Evolutionary conservation across 257 asterid genomes (phyloP), one percentile per base, ranked within the genome.

Genomic region (Nicotiana otophora): DNA sequence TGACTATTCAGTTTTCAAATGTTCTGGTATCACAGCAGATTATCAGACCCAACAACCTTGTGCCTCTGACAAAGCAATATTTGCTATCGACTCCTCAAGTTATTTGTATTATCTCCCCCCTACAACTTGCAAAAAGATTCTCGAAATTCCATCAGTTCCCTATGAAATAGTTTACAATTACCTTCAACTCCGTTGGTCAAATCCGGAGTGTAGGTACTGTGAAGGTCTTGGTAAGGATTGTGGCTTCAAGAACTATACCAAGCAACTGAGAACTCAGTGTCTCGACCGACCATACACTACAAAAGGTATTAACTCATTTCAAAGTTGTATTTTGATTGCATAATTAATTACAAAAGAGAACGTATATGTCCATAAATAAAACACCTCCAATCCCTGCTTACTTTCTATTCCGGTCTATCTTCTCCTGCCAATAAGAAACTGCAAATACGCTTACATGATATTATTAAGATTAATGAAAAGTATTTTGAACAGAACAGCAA

Each of bases 161-260:
- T 3, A 11, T 10, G 14, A 0, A 20, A 20, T 60, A 20, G 12
- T 0, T 2, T 7, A n/a, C 20, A 2, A 7, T 7, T 0, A n/a
- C 30, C 11, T 20, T 20, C 9, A 1, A 19, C 9, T 60, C 30
- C 12, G 31, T 60, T 60, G 65, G 65, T 60, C 4, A 9, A n/a
- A 60, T 60, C 31, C 65, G 10, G 1, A n/a, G 5, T 60, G 31
- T 60, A 7, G 65, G 2, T n/a, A 60, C 15, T 60, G 65, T 20
- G 65, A 60, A 60, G 31, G 23, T 60, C 65, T 19, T 7, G 65
- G 14, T 8, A 60, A 2, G 65, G 65, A 60, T 60, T 60, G 65
- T 60, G 30, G 65, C 23, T 60, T 7, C 65, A 60, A n/a, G 5
- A 60, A 60, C 31, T n/a, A 60, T 60, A 60, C 65, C 31, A 60